Evolutionary conservation across 1,284 basidiomycete genomes (phyloP).

Genomic region (Schizophyllum amplum): DNA sequence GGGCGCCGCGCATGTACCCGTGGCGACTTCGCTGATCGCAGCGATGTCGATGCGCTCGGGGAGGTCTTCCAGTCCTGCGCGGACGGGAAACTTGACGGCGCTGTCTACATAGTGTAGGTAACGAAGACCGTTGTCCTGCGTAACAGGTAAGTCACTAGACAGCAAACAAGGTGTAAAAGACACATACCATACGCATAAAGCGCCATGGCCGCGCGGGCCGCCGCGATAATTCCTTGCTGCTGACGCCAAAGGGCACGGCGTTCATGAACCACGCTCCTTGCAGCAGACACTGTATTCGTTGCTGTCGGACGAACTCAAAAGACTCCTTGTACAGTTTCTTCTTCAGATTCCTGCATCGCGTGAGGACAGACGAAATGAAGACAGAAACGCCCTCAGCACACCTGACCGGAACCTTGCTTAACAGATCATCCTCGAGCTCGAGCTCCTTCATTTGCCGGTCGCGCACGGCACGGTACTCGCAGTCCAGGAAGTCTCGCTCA

Average conservation of each 20-base stretch:
- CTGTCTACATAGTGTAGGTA: conserved; percentile 82
- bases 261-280: conserved; percentile 92
- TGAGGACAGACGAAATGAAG: not conserved
- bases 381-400: conserved; percentile 27
- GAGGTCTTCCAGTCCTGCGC: conserved; percentile 78
- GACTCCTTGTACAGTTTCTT: conserved; percentile 88
- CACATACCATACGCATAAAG: conserved; percentile 65
- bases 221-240: conserved; percentile 41
- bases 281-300: conserved; percentile 81
- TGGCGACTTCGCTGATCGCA: conserved; percentile 69
- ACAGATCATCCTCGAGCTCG: conserved; percentile 84
- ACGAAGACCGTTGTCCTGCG: conserved; percentile 69
- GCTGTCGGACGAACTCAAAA: conserved; percentile 87
- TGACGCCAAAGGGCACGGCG: conserved; percentile 46
- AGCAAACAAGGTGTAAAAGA: not conserved
- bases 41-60: conserved; percentile 81
- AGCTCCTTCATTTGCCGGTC: conserved; percentile 93
- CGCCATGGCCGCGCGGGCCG: conserved; percentile 63
- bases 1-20: conserved; percentile 68
- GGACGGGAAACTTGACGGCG: conserved; percentile 66
- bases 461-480: conserved; percentile 81
- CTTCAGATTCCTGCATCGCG: conserved; percentile 62
- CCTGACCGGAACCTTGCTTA: conserved; percentile 81
- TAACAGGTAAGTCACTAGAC: conserved; percentile 1
- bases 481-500: conserved; percentile 78